A percentile compares a stretch with the other conserved stretches of the same genome.
Conservation (phyloP, 371 early-diverging fungal genomes). For the Syncephalis fuscata region DNA sequence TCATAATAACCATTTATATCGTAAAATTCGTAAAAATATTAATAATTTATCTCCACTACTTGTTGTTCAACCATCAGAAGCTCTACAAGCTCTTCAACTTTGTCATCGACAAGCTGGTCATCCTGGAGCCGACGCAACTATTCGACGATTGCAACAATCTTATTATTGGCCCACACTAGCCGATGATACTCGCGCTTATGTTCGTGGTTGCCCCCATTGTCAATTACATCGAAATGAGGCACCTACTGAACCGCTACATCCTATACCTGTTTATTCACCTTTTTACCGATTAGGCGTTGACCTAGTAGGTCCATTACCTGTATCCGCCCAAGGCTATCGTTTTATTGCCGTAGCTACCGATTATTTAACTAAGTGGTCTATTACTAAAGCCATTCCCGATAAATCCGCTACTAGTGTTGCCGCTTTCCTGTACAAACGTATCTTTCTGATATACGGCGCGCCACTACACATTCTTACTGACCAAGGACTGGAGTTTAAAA, state of each 20-base stretch:
- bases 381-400: conserved; percentile 15
- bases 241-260: conserved; percentile 4
- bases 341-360: conserved; percentile 26
- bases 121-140: too few relatives aligned
- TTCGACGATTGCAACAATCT: too few relatives aligned
- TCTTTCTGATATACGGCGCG: conserved; percentile 13
- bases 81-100: too few relatives aligned
- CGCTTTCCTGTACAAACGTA: conserved; percentile 15
- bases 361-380: conserved; percentile 17
- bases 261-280: conserved; percentile 1
- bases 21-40: too few relatives aligned
- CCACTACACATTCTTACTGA: conserved; percentile 16
- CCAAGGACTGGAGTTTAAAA: conserved; percentile 7
- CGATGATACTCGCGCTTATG: background rate
- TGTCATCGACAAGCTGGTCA: too few relatives aligned
- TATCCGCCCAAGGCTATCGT: conserved; percentile 9
- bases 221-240: background rate
- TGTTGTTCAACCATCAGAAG: too few relatives aligned
- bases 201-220: background rate
- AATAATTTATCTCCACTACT: too few relatives aligned
- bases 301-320: conserved; percentile 16
- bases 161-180: too few relatives aligned
- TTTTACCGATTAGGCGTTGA: conserved; percentile 18
- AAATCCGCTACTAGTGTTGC: conserved; percentile 11
- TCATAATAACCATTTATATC: too few relatives aligned